A percentile compares a stretch with the other conserved stretches of the same genome.
These are phyloP conservation scores for Cryptococcus amylolentus DNA, from an alignment of 1,284 basidiomycete genomes.

Conservation along the genomic window DNA sequence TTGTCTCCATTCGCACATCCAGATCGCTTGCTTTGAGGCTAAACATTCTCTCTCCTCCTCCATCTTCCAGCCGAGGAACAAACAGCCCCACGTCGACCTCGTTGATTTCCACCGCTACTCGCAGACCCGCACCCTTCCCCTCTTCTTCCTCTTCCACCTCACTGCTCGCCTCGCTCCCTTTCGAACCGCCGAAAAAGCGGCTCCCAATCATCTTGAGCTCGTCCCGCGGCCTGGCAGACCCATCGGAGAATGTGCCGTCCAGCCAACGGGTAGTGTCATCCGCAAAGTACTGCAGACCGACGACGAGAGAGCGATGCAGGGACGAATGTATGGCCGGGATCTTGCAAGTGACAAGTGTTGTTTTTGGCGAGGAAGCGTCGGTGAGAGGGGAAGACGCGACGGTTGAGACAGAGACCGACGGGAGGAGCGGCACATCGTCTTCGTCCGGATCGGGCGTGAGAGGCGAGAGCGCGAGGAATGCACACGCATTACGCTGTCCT, in stretches of 20 bases:
- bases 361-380: slow-evolving; percentile 19
- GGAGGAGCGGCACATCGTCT: slow-evolving; percentile 30
- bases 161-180: slow-evolving; percentile 47
- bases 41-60: slow-evolving; percentile 23
- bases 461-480: slow-evolving; percentile 42
- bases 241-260: slow-evolving; percentile 49
- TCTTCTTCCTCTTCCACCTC: slow-evolving; percentile 45
- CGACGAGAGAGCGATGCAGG: slow-evolving; percentile 57
- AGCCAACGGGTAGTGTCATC: slow-evolving; percentile 74
- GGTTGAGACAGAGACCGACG: slow-evolving; percentile 50
- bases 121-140: slow-evolving; percentile 22
- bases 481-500: slow-evolving; percentile 33
- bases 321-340: slow-evolving; percentile 65
- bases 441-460: slow-evolving; percentile 37
- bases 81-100: slow-evolving; percentile 33
- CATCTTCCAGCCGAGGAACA: slow-evolving; percentile 22
- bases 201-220: slow-evolving; percentile 76
- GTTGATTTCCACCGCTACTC: slow-evolving; percentile 31
- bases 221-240: slow-evolving; percentile 51
- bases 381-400: not conserved
- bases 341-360: slow-evolving; percentile 43
- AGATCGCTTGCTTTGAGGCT: slow-evolving; percentile 58
- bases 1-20: slow-evolving; percentile 63
- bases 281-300: slow-evolving; percentile 76
- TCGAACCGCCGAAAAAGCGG: slow-evolving; percentile 62